These are phyloP conservation scores for Atkinsonella texensis DNA, from an alignment of 2,329 filamentous ascomycete species.

Conservation along the genomic window DNA sequence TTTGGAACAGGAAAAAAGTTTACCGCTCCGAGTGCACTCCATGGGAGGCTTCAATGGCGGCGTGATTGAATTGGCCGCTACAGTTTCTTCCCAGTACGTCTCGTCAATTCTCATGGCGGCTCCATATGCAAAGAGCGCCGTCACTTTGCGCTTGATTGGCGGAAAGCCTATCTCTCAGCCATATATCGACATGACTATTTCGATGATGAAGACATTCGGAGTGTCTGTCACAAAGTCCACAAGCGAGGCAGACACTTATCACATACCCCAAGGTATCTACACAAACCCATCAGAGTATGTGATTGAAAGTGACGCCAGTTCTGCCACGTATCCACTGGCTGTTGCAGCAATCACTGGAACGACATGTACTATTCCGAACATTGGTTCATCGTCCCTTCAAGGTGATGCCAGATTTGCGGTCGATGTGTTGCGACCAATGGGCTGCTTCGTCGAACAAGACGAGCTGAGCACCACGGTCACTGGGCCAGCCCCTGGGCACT, in stretches of 20 bases:
- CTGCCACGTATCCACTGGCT: slow-evolving; percentile 88
- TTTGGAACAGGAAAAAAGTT: slow-evolving; percentile 67
- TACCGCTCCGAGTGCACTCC: slow-evolving; percentile 74
- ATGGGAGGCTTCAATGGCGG: slow-evolving; percentile 76
- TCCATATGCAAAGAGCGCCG: slow-evolving; percentile 87
- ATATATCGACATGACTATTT: slow-evolving; percentile 97
- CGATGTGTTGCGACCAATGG: slow-evolving; percentile 85
- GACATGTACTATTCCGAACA: slow-evolving; percentile 92
- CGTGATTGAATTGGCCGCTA: slow-evolving; percentile 82
- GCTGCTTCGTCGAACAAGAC: slow-evolving; percentile 78
- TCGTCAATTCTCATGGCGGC: slow-evolving; percentile 95
- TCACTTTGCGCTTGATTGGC: slow-evolving; percentile 82
- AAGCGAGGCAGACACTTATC: slow-evolving; percentile 79
- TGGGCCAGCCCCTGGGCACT: slow-evolving; percentile 61
- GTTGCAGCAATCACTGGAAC: slow-evolving; percentile 93
- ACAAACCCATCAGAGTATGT: slow-evolving; percentile 74
- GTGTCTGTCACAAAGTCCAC: slow-evolving; percentile 65
- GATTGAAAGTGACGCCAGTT: slow-evolving; percentile 95
- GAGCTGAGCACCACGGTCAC: slow-evolving; percentile 82
- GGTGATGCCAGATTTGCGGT: slow-evolving; percentile 91
- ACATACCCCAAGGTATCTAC: slow-evolving; percentile 79
- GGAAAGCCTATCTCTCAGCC: slow-evolving; percentile 93
- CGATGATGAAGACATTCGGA: slow-evolving; percentile 94
- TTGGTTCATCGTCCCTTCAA: slow-evolving; percentile 82
- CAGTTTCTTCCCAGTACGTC: slow-evolving; percentile 97